These are phyloP conservation scores for Colletotrichum plurivorum DNA, from an alignment of 2,329 filamentous ascomycete species.

Conservation along the genomic window DNA sequence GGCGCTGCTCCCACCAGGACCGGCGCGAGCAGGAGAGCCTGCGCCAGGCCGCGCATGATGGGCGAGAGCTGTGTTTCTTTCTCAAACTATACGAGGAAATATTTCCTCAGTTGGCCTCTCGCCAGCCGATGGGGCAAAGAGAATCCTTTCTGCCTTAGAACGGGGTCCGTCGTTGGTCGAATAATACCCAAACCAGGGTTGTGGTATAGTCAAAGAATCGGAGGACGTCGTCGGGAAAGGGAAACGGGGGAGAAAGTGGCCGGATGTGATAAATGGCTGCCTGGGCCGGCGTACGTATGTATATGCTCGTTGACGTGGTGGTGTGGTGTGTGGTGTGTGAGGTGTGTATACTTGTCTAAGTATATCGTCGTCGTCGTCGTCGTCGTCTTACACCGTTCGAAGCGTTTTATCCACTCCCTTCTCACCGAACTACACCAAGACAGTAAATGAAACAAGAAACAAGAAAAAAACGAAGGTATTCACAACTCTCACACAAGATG, in stretches of 20 bases:
- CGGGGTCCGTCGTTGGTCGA: background rate
- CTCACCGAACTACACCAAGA: background rate
- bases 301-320: conserved; percentile 1
- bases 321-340: background rate
- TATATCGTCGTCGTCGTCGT: background rate
- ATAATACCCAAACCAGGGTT: too few species aligned
- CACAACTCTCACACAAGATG: conserved; percentile 5
- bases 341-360: conserved; percentile 5
- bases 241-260: background rate
- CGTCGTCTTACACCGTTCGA: conserved; percentile 1
- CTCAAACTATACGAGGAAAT: too few species aligned
- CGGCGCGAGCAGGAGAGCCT: conserved; percentile 52
- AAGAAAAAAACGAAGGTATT: conserved; percentile 12
- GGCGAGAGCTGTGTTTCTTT: background rate
- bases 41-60: conserved; percentile 36
- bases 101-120: background rate
- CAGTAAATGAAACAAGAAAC: background rate
- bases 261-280: conserved; percentile 23
- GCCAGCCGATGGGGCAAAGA: background rate
- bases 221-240: background rate
- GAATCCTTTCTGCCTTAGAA: conserved; percentile 19
- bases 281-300: conserved; percentile 21
- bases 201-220: background rate
- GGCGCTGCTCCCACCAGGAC: conserved; percentile 50
- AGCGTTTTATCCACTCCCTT: background rate